These are phyloP conservation scores for Sophora flavescens DNA, from an alignment of 306 rosid species.

Conservation along the genomic window DNA sequence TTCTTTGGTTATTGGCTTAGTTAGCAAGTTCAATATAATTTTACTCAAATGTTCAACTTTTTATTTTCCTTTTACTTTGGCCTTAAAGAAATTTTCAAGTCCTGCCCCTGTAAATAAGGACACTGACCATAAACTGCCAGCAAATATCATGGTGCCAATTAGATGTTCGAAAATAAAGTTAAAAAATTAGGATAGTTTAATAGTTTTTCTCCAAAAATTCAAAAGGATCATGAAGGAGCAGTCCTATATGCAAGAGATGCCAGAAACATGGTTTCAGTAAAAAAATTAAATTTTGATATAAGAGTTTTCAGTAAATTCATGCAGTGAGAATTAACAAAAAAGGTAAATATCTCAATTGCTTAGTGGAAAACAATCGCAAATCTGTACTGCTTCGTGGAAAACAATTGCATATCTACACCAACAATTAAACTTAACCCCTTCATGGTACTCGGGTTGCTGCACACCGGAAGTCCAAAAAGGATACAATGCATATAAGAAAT, in stretches of 20 bases:
- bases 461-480: neutral
- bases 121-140: conserved; percentile 5
- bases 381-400: neutral
- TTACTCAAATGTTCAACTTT: neutral
- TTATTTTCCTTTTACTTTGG: neutral
- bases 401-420: conserved; percentile 19
- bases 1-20: neutral
- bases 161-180: neutral
- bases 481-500: conserved; percentile 1
- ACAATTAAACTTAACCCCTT: neutral
- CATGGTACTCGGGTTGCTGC: neutral
- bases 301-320: conserved; percentile 13
- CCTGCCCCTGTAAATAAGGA: neutral
- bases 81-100: neutral
- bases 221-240: neutral
- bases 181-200: neutral
- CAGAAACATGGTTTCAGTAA: neutral
- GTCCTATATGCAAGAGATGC: neutral
- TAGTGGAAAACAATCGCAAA: conserved; percentile 7
- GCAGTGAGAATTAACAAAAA: neutral
- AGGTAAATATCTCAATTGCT: conserved; percentile 14
- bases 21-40: neutral
- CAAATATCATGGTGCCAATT: neutral
- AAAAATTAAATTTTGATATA: neutral
- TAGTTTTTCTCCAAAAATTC: neutral